Base-by-base conservation (phyloP, 306 rosid genomes). In the Benincasa hispida region DNA sequence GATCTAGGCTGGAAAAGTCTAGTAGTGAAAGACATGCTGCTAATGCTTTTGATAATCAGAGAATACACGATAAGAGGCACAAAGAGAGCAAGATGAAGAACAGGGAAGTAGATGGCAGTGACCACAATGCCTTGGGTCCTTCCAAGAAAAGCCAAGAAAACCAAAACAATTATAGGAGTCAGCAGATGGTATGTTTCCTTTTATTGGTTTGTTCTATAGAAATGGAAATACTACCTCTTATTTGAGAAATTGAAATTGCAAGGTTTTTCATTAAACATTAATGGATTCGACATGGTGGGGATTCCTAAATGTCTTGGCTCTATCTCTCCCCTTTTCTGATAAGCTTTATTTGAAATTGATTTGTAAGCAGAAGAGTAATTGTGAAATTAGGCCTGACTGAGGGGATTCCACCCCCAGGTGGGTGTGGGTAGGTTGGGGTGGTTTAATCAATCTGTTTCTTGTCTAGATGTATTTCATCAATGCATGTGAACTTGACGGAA, bases 1-100 rank as follows among this genome's bases (percentile, higher is more conserved):
- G 90, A 87, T 84, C 93, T 41, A 91, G 90, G 86, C 88, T 76
- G 84, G 99, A 92, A 83, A 88, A 91, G 75, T 86, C 98, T 72
- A 88, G 86, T 78, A 81, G 89, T 79, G 84, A 90, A 85, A 94
- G 89, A 82, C 97, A 83, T 77, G 87, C 79, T 74, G 81, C 82
- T 81, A 89, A 68, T 89, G 81, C 82, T 84, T 84, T 87, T 72
- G 96, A 91, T 80, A 87, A 58, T 83, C 96, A 80, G 35, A 88
- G 86, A 86, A 75, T 82, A 63, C 87, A 86, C 51, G 96, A 91
- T 79, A 91, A 85, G 81, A 91, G 83, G 79, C 88, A 84, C 80
- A 92, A 83, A 81, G 98, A 95, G 76, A 91, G 83, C 68, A 70
- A 86, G 57, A 85, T 86, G 88, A 95, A 88, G 84, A 90, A 79